Conservation (phyloP, 2,329 filamentous ascomycete genomes). For the Myotisia sp. region DNA sequence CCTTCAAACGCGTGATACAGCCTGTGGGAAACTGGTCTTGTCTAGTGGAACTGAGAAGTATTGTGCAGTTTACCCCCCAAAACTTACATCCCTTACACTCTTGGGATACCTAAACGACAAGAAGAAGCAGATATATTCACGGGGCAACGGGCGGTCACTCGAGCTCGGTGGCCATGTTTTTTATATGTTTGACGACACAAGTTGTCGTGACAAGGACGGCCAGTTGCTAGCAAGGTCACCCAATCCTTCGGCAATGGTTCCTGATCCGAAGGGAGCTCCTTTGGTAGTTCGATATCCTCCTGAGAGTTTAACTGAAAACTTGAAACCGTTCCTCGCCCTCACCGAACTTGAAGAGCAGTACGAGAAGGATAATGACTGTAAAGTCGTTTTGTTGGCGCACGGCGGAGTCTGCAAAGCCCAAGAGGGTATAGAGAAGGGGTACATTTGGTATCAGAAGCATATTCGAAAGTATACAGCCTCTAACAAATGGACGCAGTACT, state of each 20-base stretch:
- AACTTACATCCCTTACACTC: not conserved
- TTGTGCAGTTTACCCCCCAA: slow-evolving; percentile 8
- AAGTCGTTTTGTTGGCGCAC: slow-evolving; percentile 5
- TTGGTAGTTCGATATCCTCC: slow-evolving; percentile 4
- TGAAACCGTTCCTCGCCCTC: slow-evolving; percentile 6
- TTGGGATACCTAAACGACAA: slow-evolving; percentile 6
- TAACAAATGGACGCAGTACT: not conserved
- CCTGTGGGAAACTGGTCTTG: slow-evolving; percentile 9
- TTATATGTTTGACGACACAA: slow-evolving; percentile 8
- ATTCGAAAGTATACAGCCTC: not conserved
- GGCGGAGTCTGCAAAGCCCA: slow-evolving; percentile 8
- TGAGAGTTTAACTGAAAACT: slow-evolving; percentile 1
- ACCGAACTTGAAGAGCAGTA: slow-evolving; percentile 7
- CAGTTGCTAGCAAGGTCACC: not conserved
- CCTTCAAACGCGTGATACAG: not conserved
- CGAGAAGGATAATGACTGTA: slow-evolving; percentile 1
- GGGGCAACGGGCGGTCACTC: slow-evolving; percentile 7
- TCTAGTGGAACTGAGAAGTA: slow-evolving; percentile 7
- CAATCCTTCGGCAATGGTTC: slow-evolving; percentile 7
- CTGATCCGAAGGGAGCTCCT: slow-evolving; percentile 2
- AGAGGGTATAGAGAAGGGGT: slow-evolving; percentile 7
- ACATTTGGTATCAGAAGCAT: slow-evolving; percentile 10
- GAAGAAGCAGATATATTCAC: slow-evolving; percentile 3
- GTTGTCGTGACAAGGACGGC: not conserved
- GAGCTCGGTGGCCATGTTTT: slow-evolving; percentile 5